Evolutionary conservation across 1,139 yeast genomes (phyloP), one percentile per base, ranked within the genome.

Genomic region (Blastobotrys buckinghamii): DNA sequence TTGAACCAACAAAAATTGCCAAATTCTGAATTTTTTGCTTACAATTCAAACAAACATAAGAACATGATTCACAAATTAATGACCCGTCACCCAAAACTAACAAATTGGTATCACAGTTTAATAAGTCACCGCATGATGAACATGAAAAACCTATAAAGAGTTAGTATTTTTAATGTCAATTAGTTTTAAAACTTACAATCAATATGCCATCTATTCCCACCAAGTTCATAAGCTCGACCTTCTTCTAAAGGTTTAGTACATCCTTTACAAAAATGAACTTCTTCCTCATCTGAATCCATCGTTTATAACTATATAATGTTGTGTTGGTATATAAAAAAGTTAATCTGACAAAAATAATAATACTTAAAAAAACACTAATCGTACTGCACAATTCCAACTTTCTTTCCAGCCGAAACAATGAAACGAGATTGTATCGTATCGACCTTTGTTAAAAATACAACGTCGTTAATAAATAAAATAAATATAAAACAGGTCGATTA

Each of bases 1-100:
- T n/a, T n/a, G n/a, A n/a, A n/a, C 97, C 96, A 1, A 97, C 89
- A 43, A 90, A 75, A 36, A 92, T 90, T n/a, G 98, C 98, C 70
- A 90, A 74, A 65, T 92, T 97, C 62, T 88, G 96, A 55, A 92
- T 92, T 65, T 89, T 87, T 63, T 86, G 85, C 48, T 82, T 81
- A 72, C 98, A 94, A 53, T 82, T 82, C 60, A 83, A 82, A 67
- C 98, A 92, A 45, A 82, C 79, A 64, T 90, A 94, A 13, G 95
- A 85, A 66, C 98, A 92, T 55, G 83, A 85, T 48, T 89, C 82
- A 66, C 98, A 92, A 24, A 94, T 87, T 50, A 94, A 71, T 50
- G 86, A 84, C 32, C 98, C 97, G 52, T 94, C 88, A 1, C 97
- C 97, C 49, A 92, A 72, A 2, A 92, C 96, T 47, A 92, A 72